A percentile compares a stretch with the other conserved stretches of the same genome.
phyloP scores from a whole-genome alignment of 2,329 filamentous ascomycete genomes.

The Sarocladiaceae sp. region DNA sequence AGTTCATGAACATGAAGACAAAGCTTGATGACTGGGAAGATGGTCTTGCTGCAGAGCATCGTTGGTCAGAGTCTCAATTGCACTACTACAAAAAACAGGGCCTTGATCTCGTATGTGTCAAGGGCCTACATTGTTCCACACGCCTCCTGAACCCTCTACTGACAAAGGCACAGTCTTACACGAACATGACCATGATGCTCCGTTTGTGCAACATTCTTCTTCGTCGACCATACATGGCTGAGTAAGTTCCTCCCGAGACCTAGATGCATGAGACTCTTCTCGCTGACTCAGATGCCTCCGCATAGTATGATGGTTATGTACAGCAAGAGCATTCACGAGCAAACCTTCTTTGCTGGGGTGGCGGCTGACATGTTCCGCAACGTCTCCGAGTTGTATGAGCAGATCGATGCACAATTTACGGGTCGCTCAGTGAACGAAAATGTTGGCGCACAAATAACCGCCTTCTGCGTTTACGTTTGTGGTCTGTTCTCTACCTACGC shows the following conservation, averaged over 20 bases:
- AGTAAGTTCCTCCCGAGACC: conserved; percentile 34
- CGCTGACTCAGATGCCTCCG: not conserved
- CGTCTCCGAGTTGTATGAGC: conserved; percentile 40
- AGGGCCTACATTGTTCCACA: too few species aligned
- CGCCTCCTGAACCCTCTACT: not conserved
- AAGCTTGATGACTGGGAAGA: conserved; percentile 43
- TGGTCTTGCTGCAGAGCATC: conserved; percentile 39
- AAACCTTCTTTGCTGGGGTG: conserved; percentile 36
- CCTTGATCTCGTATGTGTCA: conserved; percentile 40
- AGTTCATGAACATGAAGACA: conserved; percentile 37
- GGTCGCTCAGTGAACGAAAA: conserved; percentile 39
- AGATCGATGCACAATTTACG: conserved; percentile 45
- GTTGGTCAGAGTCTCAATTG: conserved; percentile 37
- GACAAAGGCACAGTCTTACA: conserved; percentile 38
- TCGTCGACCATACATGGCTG: conserved; percentile 45
- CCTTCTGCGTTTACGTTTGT: conserved; percentile 50
- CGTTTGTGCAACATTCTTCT: conserved; percentile 52
- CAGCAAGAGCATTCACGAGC: conserved; percentile 28
- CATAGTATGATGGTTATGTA: conserved; percentile 37
- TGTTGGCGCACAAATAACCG: conserved; percentile 47
- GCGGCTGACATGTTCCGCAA: conserved; percentile 42
- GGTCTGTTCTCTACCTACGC: conserved; percentile 46
- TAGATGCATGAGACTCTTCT: not conserved
- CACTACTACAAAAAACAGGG: conserved; percentile 40
- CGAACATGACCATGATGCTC: conserved; percentile 48